These are phyloP conservation scores for Wilhelminamyces savonicus DNA, from an alignment of 805 yeast genomes.

Conservation along the genomic window DNA sequence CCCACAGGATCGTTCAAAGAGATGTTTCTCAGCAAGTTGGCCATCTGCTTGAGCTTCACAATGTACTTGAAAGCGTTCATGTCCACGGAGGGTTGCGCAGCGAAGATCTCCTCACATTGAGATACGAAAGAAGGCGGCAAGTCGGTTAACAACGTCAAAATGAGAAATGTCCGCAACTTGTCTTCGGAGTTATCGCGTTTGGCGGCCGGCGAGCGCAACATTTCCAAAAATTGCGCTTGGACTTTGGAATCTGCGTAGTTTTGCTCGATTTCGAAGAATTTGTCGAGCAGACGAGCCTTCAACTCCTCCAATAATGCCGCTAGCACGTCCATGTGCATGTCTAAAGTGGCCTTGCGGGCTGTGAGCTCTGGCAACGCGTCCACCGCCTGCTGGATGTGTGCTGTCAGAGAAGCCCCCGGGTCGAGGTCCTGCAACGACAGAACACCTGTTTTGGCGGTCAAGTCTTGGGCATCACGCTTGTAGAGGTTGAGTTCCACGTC, in stretches of 20 bases:
- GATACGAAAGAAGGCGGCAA: slow-evolving; percentile 24
- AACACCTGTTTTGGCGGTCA: slow-evolving; percentile 71
- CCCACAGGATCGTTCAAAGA: slow-evolving; percentile 12
- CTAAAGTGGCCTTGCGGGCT: slow-evolving; percentile 79
- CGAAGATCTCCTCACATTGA: slow-evolving; percentile 60
- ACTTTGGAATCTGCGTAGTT: slow-evolving; percentile 57
- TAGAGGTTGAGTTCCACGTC: slow-evolving; percentile 76
- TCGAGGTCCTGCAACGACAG: slow-evolving; percentile 71
- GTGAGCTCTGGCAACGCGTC: slow-evolving; percentile 90
- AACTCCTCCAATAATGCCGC: slow-evolving; percentile 77
- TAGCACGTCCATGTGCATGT: slow-evolving; percentile 94
- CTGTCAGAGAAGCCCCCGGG: slow-evolving; percentile 49
- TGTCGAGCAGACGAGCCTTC: slow-evolving; percentile 81
- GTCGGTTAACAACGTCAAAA: slow-evolving; percentile 54
- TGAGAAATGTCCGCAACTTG: slow-evolving; percentile 83
- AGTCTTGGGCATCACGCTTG: slow-evolving; percentile 80
- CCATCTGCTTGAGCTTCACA: slow-evolving; percentile 72
- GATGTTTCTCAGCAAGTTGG: slow-evolving; percentile 37
- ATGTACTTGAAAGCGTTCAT: slow-evolving; percentile 64
- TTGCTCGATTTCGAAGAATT: slow-evolving; percentile 92
- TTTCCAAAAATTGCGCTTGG: slow-evolving; percentile 52
- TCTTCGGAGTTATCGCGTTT: slow-evolving; percentile 63
- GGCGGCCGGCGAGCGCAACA: slow-evolving; percentile 41
- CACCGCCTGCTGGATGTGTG: slow-evolving; percentile 77
- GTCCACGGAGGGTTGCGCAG: slow-evolving; percentile 45